A percentile compares a stretch with the other conserved stretches of the same genome.
Conservation (phyloP, 1,284 basidiomycete species). For the Moesziomyces globuligerus region DNA sequence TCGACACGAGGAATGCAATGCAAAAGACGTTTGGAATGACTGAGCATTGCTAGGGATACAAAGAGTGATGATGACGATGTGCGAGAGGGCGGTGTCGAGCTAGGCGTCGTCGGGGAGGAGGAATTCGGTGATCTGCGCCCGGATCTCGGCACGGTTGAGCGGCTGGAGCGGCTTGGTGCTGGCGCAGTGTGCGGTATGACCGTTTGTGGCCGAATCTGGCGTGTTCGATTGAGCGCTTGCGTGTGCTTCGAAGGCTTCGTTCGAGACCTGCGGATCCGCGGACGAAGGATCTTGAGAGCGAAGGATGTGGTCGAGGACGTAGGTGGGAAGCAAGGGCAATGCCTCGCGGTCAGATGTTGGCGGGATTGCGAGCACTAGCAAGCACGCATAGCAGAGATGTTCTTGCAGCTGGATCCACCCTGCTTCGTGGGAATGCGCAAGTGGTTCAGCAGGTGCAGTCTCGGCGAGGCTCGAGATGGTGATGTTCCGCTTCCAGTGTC, state of each 20-base stretch:
- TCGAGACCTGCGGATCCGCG: too few species aligned
- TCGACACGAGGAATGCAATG: neutral
- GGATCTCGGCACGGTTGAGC: slow-evolving; percentile 30
- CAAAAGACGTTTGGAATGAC: neutral
- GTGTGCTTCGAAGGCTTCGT: neutral
- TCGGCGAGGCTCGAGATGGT: slow-evolving; percentile 44
- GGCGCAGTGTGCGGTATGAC: slow-evolving; percentile 2
- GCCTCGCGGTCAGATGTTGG: neutral
- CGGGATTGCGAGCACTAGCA: slow-evolving; percentile 20
- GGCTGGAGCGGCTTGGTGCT: slow-evolving; percentile 16
- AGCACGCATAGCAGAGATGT: slow-evolving; percentile 34
- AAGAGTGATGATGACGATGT: neutral
- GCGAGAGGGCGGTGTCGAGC: too few species aligned
- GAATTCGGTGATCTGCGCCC: slow-evolving; percentile 41
- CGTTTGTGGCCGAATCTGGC: neutral
- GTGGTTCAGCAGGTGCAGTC: slow-evolving; percentile 7
- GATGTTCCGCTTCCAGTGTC: slow-evolving; percentile 57
- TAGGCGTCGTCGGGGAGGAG: slow-evolving; percentile 32
- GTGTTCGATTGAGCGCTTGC: neutral
- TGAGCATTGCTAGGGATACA: neutral
- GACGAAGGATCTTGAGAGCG: neutral
- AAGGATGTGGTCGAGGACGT: slow-evolving; percentile 14
- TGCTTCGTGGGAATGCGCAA: neutral
- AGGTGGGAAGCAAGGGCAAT: slow-evolving; percentile 17
- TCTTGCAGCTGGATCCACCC: slow-evolving; percentile 21